A percentile compares a stretch with the other conserved stretches of the same genome.
phyloP scores from a whole-genome alignment of 78 protist genomes.

The Planoprotostelium fungivorum region DNA sequence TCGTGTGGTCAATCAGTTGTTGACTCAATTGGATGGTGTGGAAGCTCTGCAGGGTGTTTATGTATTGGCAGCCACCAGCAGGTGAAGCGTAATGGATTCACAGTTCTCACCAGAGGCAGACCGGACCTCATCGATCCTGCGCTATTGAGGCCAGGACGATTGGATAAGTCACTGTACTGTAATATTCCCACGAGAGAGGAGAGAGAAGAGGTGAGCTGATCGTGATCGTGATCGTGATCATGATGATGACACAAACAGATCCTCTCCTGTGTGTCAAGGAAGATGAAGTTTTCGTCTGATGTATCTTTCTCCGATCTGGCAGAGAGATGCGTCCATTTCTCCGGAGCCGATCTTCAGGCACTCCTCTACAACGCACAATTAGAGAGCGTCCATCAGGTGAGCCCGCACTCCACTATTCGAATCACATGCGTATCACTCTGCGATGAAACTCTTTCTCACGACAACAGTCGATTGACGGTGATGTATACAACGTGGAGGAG shows the following conservation, averaged over 20 bases:
- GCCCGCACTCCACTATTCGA: too few species aligned
- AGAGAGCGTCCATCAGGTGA: constrained; percentile 27
- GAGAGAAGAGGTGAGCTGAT: constrained; percentile 15
- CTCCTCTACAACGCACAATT: constrained; percentile 63
- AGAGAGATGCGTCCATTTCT: constrained; percentile 6
- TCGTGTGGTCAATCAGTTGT: constrained; percentile 91
- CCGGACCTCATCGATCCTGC: constrained; percentile 94
- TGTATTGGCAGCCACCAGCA: constrained; percentile 85
- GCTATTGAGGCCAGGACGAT: constrained; percentile 93
- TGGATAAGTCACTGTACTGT: constrained; percentile 70
- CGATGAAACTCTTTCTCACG: too few species aligned
- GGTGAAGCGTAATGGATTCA: not conserved
- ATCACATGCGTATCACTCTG: too few species aligned
- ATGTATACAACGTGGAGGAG: not conserved
- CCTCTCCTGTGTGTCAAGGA: constrained; percentile 15
- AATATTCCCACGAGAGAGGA: constrained; percentile 51
- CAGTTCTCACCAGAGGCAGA: constrained; percentile 20
- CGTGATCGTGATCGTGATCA: not conserved
- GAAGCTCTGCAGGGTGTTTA: constrained; percentile 80
- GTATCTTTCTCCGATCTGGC: constrained; percentile 47
- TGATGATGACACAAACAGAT: constrained; percentile 15
- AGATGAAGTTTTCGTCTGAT: constrained; percentile 31
- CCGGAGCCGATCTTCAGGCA: constrained; percentile 76
- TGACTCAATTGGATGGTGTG: constrained; percentile 91
- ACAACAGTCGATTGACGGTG: too few species aligned